A percentile compares a stretch with the other conserved stretches of the same genome.
phyloP scores from a whole-genome alignment of 345 rosid genomes.

The Raphanus sativus region DNA sequence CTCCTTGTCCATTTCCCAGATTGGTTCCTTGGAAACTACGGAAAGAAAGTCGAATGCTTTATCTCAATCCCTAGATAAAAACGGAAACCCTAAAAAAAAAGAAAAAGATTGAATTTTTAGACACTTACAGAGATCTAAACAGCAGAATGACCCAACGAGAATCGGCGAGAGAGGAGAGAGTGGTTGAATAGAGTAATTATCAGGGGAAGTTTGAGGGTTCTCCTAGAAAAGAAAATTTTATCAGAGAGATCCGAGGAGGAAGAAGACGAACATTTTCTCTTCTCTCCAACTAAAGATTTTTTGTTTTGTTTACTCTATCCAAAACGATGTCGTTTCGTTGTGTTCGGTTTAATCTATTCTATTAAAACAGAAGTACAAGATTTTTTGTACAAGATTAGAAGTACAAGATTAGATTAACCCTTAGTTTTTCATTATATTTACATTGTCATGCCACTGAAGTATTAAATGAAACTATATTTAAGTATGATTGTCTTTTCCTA shows the following conservation, averaged over 20 bases:
- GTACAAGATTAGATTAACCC: too few species aligned
- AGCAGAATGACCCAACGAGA: background rate
- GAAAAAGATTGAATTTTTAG: background rate
- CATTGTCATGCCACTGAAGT: too few species aligned
- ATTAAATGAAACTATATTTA: too few species aligned
- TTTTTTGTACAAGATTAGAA: too few species aligned
- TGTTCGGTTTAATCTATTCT: too few species aligned
- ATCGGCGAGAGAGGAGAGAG: conserved; percentile 8
- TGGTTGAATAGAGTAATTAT: background rate
- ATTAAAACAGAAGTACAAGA: too few species aligned
- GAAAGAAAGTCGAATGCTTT: background rate
- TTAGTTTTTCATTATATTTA: too few species aligned
- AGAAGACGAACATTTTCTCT: conserved; percentile 33
- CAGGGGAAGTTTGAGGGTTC: background rate
- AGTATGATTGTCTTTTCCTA: too few species aligned
- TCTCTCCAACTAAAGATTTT: too few species aligned
- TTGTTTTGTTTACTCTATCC: too few species aligned
- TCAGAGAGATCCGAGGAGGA: conserved; percentile 33
- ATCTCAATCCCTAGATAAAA: background rate
- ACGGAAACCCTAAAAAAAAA: background rate
- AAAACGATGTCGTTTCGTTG: conserved; percentile 14
- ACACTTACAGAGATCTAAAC: background rate
- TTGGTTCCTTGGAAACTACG: conserved; percentile 2
- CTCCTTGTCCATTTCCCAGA: conserved; percentile 67
- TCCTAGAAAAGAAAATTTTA: background rate